Evolutionary conservation across 768 basidiomycete genomes (phyloP).

Genomic region (Trametes maxima): DNA sequence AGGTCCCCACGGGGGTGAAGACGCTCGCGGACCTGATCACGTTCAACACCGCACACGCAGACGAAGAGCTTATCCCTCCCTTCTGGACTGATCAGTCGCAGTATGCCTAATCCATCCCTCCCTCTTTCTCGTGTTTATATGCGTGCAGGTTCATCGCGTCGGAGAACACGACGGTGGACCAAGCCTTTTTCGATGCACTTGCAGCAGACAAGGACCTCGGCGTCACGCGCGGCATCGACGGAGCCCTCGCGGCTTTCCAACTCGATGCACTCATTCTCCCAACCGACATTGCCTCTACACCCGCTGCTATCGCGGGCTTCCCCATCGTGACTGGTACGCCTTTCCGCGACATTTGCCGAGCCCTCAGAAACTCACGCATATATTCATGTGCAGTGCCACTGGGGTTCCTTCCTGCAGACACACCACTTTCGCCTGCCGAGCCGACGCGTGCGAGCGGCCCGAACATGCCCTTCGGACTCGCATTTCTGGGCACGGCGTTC

Average conservation of each 20-base stretch:
- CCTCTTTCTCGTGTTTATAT: not conserved
- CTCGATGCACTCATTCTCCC: slow-evolving; percentile 35
- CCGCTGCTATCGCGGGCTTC: slow-evolving; percentile 40
- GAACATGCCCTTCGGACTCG: slow-evolving; percentile 41
- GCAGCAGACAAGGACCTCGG: slow-evolving; percentile 31
- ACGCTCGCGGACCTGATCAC: slow-evolving; percentile 58
- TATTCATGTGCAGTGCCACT: slow-evolving; percentile 35
- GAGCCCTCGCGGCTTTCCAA: slow-evolving; percentile 28
- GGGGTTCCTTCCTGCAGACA: slow-evolving; percentile 41
- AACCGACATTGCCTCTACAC: slow-evolving; percentile 13
- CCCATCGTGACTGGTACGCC: slow-evolving; percentile 37
- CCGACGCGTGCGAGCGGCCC: slow-evolving; percentile 35
- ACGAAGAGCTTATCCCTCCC: slow-evolving; percentile 46
- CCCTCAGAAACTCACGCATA: not conserved
- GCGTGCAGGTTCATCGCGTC: slow-evolving; percentile 25
- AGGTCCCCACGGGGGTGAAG: slow-evolving; percentile 57
- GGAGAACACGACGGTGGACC: slow-evolving; percentile 27
- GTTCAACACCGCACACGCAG: slow-evolving; percentile 55
- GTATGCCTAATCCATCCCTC: slow-evolving; percentile 23
- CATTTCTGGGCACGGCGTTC: slow-evolving; percentile 49
- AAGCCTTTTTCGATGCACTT: slow-evolving; percentile 32
- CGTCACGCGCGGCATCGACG: slow-evolving; percentile 33
- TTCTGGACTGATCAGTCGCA: slow-evolving; percentile 39
- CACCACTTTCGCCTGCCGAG: slow-evolving; percentile 38
- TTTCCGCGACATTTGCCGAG: not conserved